Percentiles rank a stretch among this genome's conserved stretches.
Conservation (phyloP, 495 filamentous ascomycete genomes). For the Tuber borchii region DNA sequence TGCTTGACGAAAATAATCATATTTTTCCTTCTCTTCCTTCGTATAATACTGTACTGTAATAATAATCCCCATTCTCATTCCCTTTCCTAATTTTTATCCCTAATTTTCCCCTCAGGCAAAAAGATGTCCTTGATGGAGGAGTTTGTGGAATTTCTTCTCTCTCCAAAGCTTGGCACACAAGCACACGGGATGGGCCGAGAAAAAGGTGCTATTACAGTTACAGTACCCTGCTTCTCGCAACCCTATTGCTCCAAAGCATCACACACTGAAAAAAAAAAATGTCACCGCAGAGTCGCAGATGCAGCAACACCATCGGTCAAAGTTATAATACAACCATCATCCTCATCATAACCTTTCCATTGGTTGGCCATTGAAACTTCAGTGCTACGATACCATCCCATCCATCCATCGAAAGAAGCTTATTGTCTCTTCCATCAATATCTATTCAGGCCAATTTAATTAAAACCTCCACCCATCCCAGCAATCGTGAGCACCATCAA, state of each 20-base stretch:
- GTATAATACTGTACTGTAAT: not conserved
- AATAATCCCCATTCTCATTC: not conserved
- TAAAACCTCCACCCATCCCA: not conserved
- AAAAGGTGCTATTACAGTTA: not conserved
- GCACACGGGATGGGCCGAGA: slow-evolving; percentile 1
- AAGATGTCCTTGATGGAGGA: not conserved
- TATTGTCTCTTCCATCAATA: not conserved
- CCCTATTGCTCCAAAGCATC: not conserved
- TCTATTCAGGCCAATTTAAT: not conserved
- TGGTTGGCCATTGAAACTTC: not conserved
- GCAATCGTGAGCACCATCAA: not conserved
- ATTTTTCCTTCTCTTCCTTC: not conserved
- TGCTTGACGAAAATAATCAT: not conserved
- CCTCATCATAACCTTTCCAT: not conserved
- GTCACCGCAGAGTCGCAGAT: not conserved
- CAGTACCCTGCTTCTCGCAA: not conserved
- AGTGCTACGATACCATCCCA: not conserved
- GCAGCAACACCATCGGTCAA: not conserved
- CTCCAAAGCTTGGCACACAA: not conserved
- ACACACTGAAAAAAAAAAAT: not conserved
- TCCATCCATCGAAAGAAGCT: not conserved
- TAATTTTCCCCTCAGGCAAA: not conserved
- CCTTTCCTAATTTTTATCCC: not conserved
- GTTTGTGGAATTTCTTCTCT: not conserved
- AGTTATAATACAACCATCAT: not conserved